Conservation (phyloP, 306 rosid species). For the Aeschynomene evenia region DNA sequence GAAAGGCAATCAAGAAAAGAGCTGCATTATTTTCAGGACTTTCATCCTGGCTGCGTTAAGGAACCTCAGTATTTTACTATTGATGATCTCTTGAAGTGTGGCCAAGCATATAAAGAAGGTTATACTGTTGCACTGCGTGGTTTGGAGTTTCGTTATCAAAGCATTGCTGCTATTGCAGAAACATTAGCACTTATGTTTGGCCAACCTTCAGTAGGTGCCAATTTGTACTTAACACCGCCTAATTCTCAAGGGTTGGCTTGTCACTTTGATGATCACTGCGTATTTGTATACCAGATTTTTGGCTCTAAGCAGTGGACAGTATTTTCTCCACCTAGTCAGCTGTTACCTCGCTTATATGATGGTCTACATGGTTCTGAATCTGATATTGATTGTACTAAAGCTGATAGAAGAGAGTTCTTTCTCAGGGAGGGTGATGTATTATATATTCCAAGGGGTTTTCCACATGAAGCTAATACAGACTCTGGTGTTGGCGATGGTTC, state of each 20-base stretch:
- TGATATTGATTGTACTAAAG: slow-evolving; percentile 41
- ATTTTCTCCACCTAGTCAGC: slow-evolving; percentile 45
- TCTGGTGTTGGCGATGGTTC: slow-evolving; percentile 41
- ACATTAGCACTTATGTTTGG: slow-evolving; percentile 71
- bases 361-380: slow-evolving; percentile 47
- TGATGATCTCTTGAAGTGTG: slow-evolving; percentile 50
- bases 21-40: slow-evolving; percentile 59
- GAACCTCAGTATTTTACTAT: slow-evolving; percentile 46
- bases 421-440: slow-evolving; percentile 72
- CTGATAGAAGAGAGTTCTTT: slow-evolving; percentile 44
- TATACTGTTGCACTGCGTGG: slow-evolving; percentile 83
- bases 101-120: slow-evolving; percentile 72
- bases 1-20: slow-evolving; percentile 52
- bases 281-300: slow-evolving; percentile 78
- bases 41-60: slow-evolving; percentile 30
- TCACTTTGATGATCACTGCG: slow-evolving; percentile 86
- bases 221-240: slow-evolving; percentile 91
- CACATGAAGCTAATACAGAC: slow-evolving; percentile 71
- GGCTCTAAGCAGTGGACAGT: slow-evolving; percentile 78
- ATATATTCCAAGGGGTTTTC: slow-evolving; percentile 88
- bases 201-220: slow-evolving; percentile 87
- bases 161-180: slow-evolving; percentile 67
- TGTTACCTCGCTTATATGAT: slow-evolving; percentile 76
- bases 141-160: slow-evolving; percentile 67
- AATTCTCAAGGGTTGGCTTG: slow-evolving; percentile 81